These are phyloP conservation scores for Acorus gramineus DNA, from an alignment of 106 monocot species.

Conservation along the genomic window DNA sequence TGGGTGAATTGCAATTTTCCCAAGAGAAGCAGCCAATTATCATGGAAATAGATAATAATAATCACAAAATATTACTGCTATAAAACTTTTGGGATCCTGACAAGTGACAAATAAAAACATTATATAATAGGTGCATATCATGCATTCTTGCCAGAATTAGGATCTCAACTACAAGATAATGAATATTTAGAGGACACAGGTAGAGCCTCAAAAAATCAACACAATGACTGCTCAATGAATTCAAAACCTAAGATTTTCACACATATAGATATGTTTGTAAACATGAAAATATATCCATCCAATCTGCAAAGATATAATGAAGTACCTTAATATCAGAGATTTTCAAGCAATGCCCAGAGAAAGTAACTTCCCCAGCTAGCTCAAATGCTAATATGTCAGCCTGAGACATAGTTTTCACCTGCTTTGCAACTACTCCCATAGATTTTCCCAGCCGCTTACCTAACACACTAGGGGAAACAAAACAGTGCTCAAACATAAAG, in stretches of 20 bases:
- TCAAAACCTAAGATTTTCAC: too few relatives aligned
- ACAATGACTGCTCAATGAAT: too few relatives aligned
- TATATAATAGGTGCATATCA: background rate
- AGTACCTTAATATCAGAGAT: slow-evolving; percentile 82
- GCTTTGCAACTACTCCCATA: slow-evolving; percentile 79
- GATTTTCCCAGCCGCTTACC: slow-evolving; percentile 84
- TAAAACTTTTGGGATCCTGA: too few relatives aligned
- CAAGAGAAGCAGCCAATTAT: too few relatives aligned
- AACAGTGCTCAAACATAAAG: background rate
- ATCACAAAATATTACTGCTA: too few relatives aligned
- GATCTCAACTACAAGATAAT: too few relatives aligned
- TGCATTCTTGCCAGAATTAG: background rate
- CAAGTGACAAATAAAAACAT: too few relatives aligned
- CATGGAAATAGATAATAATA: too few relatives aligned
- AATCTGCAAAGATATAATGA: background rate
- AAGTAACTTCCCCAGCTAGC: slow-evolving; percentile 50
- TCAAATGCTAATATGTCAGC: slow-evolving; percentile 81
- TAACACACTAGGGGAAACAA: slow-evolving; percentile 44
- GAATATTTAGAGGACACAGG: too few relatives aligned
- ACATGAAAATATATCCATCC: background rate
- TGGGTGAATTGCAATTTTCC: too few relatives aligned
- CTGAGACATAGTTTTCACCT: slow-evolving; percentile 77
- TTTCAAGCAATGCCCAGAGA: slow-evolving; percentile 67
- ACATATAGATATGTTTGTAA: background rate
- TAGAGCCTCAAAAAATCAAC: too few relatives aligned